Base-by-base conservation (phyloP, 1,284 basidiomycete genomes). In the Cutaneotrichosporon sp. region DNA sequence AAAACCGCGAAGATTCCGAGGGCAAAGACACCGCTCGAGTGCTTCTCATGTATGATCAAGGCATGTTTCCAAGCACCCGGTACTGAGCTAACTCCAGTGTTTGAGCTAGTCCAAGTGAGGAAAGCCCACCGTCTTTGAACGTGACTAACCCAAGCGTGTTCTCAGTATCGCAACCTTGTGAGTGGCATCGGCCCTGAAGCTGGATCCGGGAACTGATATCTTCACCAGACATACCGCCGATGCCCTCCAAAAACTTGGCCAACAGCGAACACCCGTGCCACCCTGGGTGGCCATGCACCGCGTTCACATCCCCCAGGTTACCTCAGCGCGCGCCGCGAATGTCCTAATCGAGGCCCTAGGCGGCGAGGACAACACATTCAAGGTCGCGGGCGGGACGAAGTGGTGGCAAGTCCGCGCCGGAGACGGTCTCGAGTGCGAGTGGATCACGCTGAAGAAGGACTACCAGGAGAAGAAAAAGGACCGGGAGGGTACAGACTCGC, bases 351-450 rank as follows among this genome's bases (percentile, higher is more conserved):
- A 82, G 53, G 90, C 85, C 1, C 79, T 98, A 11, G 93, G 94
- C 1, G 90, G 92, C 9, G 82, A 87, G 59, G 85, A 86, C 27
- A 77, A 80, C 47, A 82, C 88, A 9, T 82, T 83, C 60, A 81
- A 81, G 49, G 70, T 92, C 24, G 84, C 92, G 2, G 93, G 93
- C 16, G 94, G 93, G 2, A 84, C 84, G 7, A 91, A 91, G 66
- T 97, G 94, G 92, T 97, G 93, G 94, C 92, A 93, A 71, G 87
- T 91, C 17, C 83, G 90, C 31, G 84, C 86, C n/a, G 66, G 71
- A 83, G 54, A 76, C 78, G 67, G 90, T 80, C 87, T 90, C 62
- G 84, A 90, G 63, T 90, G 81, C 2, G 90, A 97, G 72, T 97
- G 93, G 93, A 86, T 97, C 46, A 85, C 84, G 26, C 77, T 77